phyloP scores from a whole-genome alignment of 768 basidiomycete genomes.

The Exidia glandulosa region DNA sequence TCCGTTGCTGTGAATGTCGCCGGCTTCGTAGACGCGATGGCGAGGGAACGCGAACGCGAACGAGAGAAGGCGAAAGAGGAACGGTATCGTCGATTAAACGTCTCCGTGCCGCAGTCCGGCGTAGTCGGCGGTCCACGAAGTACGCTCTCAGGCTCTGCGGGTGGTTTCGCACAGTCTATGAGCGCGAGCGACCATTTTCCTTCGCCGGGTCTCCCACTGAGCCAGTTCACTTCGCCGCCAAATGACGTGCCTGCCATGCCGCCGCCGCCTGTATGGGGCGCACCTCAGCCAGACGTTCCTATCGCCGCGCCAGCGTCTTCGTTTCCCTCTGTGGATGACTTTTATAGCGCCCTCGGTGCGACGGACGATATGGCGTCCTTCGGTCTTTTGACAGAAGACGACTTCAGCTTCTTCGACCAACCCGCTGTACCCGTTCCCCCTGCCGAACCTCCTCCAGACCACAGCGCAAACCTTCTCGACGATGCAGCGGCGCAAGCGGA shows the following conservation, averaged over 20 bases:
- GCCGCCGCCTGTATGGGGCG: not conserved
- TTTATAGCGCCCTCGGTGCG: not conserved
- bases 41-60: constrained; percentile 67
- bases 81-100: constrained; percentile 6
- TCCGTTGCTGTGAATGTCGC: constrained; percentile 51
- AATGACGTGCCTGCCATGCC: not conserved
- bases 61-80: constrained; percentile 61
- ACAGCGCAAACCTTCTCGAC: not conserved
- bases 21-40: constrained; percentile 63
- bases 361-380: not conserved
- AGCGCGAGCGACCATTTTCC: not conserved
- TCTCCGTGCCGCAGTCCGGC: not conserved
- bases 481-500: not conserved
- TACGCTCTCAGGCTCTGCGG: constrained; percentile 3
- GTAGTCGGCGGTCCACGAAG: not conserved
- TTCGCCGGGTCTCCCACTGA: not conserved
- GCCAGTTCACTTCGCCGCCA: not conserved
- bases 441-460: not conserved
- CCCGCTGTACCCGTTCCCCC: not conserved
- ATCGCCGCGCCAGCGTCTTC: not conserved
- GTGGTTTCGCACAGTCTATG: not conserved
- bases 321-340: not conserved
- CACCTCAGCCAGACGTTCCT: not conserved
- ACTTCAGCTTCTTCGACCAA: constrained; percentile 78
- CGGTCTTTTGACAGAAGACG: constrained; percentile 63